Evolutionary conservation across 2,329 filamentous ascomycete species (phyloP), one percentile per base, ranked within the genome.

Genomic region (Diplodia mutila): DNA sequence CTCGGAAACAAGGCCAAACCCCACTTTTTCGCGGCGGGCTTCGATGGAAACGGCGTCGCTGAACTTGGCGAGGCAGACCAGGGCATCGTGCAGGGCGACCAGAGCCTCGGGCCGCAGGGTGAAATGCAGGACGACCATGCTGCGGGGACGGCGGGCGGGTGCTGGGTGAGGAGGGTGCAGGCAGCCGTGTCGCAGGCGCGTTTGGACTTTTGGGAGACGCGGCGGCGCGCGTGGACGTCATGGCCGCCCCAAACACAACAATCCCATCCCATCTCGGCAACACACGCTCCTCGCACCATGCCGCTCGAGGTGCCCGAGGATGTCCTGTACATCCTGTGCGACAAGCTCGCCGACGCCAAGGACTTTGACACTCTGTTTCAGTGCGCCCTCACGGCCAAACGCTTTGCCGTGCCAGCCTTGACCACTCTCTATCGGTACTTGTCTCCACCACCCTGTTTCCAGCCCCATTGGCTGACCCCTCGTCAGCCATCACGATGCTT

Each of bases 11-110:
- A 53, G 51, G 52, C 46, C 7, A 16, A 16, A 46, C 74, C 77
- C 65, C 78, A 91, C 90, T 76, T 86, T 87, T 73, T 92, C 89
- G 70, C 85, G 86, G 72, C 86, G 85, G 39, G 90, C 90, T 77
- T 94, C 91, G 49, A 94, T 83, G 29, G 88, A 91, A 23, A 94
- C 91, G 54, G 90, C 87, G 72, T 94, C 91, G 76, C 89, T 91
- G 80, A 94, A 94, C 78, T 92, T 93, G 74, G 87, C 86, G 29
- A 94, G 84, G 76, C 91, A 94, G 25, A 88, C 83, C 67, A 94
- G 85, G 27, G 89, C 85, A 77, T 94, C 91, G 72, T 92, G 90
- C 53, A 94, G 82, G 59, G 86, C 87, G 7, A 84, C 83, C 52
- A 92, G 87, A 37, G 89, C 89, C 72, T 93, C 90, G 67, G 91